Evolutionary conservation across 75 land plant genomes (phyloP), one percentile per base, ranked within the genome.

Genomic region (Picea glauca): DNA sequence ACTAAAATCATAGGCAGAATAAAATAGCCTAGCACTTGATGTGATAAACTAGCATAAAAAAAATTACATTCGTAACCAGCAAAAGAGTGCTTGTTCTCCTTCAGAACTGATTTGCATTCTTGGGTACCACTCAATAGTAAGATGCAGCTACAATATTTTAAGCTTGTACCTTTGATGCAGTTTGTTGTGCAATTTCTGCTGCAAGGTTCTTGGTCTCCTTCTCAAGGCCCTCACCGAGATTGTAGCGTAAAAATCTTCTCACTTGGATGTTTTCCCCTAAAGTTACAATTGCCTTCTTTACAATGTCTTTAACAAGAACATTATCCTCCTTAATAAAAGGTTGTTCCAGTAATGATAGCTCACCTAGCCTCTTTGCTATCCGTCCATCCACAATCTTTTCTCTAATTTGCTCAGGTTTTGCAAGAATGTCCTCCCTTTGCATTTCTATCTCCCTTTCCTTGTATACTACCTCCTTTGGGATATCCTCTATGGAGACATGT

Each of bases 351-450:
- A 97, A 87, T 35, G 93, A 88, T 57, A 93, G 88, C 84, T 95
- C 99, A 33, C 84, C 87, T 30, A 97, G 87, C 87, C 89, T 85
- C 87, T 97, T 97, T 26, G 89, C 78, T 11, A 97, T 72, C 57
- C 99, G 82, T 20, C 99, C 99, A 54, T 97, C 98, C 18, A 97
- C 98, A 65, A 97, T 97, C 92, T 86, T 97, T 83, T 86, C 90
- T 35, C 96, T 83, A 33, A 95, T 90, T 38, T 91, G 85, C 84
- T 97, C 98, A 5, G 99, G 99, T 80, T 90, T 93, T 9, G 85
- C 85, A 77, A 75, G 80, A 58, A 97, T 77, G 65, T 97, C 99
- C 40, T 97, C 99, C 80, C 93, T 91, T 78, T 93, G 92, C 87
- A 90, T 84, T 80, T 97, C 99, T 26, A 97, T 58, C 78, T 88